These are phyloP conservation scores for Microsporum audouinii DNA, from an alignment of 2,329 filamentous ascomycete genomes.

Conservation along the genomic window DNA sequence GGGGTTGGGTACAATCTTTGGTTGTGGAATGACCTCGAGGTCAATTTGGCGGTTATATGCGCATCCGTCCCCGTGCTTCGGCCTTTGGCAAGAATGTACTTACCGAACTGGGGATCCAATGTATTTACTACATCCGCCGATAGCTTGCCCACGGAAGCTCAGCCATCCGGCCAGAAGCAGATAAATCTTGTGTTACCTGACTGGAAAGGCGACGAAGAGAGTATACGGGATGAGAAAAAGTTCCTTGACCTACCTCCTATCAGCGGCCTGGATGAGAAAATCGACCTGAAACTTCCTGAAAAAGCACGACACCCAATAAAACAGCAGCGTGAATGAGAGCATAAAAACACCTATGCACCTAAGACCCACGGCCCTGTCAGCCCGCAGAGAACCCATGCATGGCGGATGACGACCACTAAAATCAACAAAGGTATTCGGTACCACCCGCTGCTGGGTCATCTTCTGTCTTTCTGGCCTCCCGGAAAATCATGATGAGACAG, in stretches of 20 bases:
- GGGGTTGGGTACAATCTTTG: constrained; percentile 15
- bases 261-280: not conserved
- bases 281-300: not conserved
- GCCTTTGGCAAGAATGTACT: constrained; percentile 12
- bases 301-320: not conserved
- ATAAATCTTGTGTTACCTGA: not conserved
- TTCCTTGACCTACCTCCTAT: not conserved
- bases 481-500: not conserved
- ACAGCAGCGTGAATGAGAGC: not conserved
- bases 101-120: constrained; percentile 7
- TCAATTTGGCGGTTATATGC: constrained; percentile 18
- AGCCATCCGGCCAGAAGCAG: not conserved
- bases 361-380: not conserved
- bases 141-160: constrained; percentile 1
- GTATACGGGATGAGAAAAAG: not conserved
- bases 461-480: not conserved
- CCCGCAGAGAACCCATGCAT: not conserved
- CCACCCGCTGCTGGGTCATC: not conserved
- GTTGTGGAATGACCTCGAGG: constrained; percentile 16
- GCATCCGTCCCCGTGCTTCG: constrained; percentile 16
- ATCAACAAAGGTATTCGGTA: not conserved
- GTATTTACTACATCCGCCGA: not conserved
- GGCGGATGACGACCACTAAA: not conserved
- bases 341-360: not conserved
- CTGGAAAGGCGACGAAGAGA: not conserved